Conservation (phyloP, 768 basidiomycete species). For the Gelatoporia subvermispora region DNA sequence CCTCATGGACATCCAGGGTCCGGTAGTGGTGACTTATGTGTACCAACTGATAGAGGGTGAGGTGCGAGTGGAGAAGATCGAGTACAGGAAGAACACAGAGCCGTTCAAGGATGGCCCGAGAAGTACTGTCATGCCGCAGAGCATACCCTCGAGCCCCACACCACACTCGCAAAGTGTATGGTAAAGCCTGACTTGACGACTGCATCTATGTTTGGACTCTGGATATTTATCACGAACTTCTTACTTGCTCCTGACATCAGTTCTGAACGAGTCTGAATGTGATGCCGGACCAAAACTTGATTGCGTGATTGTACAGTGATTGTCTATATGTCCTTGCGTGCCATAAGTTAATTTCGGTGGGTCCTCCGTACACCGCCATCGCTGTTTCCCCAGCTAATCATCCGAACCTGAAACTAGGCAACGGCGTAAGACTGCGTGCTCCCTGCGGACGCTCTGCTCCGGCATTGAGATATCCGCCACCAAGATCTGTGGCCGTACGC, state of each 20-base stretch:
- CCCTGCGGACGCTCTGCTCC: background rate
- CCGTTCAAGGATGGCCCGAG: slow-evolving; percentile 34
- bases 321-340: no score
- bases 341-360: no score
- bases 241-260: no score
- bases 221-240: no score
- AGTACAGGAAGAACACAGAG: slow-evolving; percentile 65
- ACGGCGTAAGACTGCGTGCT: background rate
- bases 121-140: slow-evolving; percentile 45
- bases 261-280: no score
- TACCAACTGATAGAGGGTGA: slow-evolving; percentile 93
- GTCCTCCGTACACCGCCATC: no score
- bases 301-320: no score
- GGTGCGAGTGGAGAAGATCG: slow-evolving; percentile 89
- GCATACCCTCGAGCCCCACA: slow-evolving; percentile 40
- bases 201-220: no score
- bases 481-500: background rate
- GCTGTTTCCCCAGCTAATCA: no score
- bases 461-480: no score
- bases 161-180: slow-evolving; percentile 27
- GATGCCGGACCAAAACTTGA: no score
- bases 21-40: slow-evolving; percentile 95
- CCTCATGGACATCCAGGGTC: slow-evolving; percentile 95
- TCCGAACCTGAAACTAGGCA: no score
- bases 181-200: slow-evolving; percentile 10